These are phyloP conservation scores for Senecio squalidus DNA, from an alignment of 140 eudicot genomes.

Conservation along the genomic window DNA sequence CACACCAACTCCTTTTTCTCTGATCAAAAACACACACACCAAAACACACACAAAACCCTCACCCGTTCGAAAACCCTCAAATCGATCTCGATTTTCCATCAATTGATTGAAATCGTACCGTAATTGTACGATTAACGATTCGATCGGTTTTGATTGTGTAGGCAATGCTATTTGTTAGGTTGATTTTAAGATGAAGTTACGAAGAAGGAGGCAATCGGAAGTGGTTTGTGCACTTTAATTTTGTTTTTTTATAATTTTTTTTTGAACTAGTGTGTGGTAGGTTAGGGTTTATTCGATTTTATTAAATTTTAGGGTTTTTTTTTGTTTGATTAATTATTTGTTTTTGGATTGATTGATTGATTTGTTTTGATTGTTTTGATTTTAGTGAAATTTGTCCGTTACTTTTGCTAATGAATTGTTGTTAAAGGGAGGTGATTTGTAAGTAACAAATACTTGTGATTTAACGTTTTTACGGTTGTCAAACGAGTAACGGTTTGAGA, in stretches of 20 bases:
- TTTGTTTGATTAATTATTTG: background rate
- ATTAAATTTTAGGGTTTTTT: conserved; percentile 8
- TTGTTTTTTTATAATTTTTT: background rate
- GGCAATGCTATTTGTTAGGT: conserved; percentile 47
- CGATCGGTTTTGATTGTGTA: conserved; percentile 32
- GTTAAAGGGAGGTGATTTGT: too few species aligned
- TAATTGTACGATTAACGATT: conserved; percentile 34
- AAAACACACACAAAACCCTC: too few species aligned
- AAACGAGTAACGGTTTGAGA: too few species aligned
- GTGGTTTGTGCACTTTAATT: conserved; percentile 59
- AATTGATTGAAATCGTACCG: background rate
- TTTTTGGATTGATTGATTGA: background rate
- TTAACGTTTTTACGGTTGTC: too few species aligned
- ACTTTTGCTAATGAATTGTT: too few species aligned
- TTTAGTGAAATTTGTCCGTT: too few species aligned
- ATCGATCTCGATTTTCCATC: conserved; percentile 16
- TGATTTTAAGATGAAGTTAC: conserved; percentile 71
- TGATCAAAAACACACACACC: too few species aligned
- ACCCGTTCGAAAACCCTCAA: conserved; percentile 26
- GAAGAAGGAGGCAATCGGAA: conserved; percentile 87
- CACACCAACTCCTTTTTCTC: too few species aligned
- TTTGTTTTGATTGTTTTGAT: background rate
- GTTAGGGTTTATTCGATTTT: conserved; percentile 35
- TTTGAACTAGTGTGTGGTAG: conserved; percentile 16
- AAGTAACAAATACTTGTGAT: too few species aligned